Conservation (phyloP, 495 filamentous ascomycete species). For the Penicillium diatomitis region DNA sequence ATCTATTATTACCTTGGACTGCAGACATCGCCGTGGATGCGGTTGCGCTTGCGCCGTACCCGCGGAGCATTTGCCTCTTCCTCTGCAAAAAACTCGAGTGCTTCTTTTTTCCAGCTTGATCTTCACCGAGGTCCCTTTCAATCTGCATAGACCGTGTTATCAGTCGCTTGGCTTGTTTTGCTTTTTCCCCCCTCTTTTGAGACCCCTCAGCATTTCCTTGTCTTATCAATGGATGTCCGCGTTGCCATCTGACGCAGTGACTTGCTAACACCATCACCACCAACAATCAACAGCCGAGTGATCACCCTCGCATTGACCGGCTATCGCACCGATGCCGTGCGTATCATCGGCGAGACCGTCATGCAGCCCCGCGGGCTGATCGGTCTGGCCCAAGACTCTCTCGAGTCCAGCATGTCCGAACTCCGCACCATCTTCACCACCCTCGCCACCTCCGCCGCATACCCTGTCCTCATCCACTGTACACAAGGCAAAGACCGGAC, state of each 20-base stretch:
- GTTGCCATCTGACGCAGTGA: too few relatives aligned
- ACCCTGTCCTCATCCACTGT: conserved; percentile 66
- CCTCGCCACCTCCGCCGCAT: conserved; percentile 34
- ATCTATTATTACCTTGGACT: background rate
- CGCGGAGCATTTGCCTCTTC: too few relatives aligned
- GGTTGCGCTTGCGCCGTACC: too few relatives aligned
- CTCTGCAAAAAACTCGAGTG: too few relatives aligned
- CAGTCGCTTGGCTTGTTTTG: too few relatives aligned
- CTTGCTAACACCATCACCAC: background rate
- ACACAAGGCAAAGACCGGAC: conserved; percentile 87
- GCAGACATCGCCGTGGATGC: too few relatives aligned
- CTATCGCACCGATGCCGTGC: conserved; percentile 57
- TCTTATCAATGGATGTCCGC: too few relatives aligned
- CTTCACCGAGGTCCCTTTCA: too few relatives aligned
- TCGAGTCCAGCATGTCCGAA: conserved; percentile 54
- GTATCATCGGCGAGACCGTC: conserved; percentile 55
- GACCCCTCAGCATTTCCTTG: too few relatives aligned
- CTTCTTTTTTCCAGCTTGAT: too few relatives aligned
- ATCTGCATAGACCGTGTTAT: too few relatives aligned
- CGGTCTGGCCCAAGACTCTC: conserved; percentile 54
- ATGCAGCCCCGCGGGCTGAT: conserved; percentile 60
- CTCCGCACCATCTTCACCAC: conserved; percentile 49
- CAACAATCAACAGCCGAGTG: conserved; percentile 37
- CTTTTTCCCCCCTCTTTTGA: too few relatives aligned
- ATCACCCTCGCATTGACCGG: conserved; percentile 52